These are phyloP conservation scores for Coelastrella sp. DNA, from an alignment of 139 green algal species.

Conservation along the genomic window DNA sequence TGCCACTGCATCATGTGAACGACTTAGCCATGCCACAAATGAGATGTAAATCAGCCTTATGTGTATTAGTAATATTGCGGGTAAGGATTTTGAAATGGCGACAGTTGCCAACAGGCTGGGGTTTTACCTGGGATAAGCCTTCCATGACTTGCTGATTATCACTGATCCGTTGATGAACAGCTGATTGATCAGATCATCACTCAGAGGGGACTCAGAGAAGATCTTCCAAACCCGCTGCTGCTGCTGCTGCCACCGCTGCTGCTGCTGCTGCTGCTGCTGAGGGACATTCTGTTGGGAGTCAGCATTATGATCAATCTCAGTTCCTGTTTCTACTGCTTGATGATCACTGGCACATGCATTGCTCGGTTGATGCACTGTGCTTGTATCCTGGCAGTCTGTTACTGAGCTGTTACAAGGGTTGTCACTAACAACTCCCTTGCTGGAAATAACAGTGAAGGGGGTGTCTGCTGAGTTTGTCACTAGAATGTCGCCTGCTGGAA, in stretches of 20 bases:
- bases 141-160: conserved; percentile 55
- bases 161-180: conserved; percentile 63
- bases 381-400: not conserved
- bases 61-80: not conserved
- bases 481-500: conserved; percentile 56
- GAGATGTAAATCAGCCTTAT: not conserved
- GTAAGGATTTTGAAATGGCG: not conserved
- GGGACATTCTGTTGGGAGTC: too few relatives aligned
- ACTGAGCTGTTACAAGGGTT: not conserved
- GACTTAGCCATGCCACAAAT: too few relatives aligned
- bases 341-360: not conserved
- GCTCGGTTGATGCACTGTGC: not conserved
- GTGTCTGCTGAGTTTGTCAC: conserved; percentile 55
- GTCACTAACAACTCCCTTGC: not conserved
- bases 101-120: not conserved
- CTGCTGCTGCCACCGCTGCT: conserved; percentile 15
- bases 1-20: too few relatives aligned
- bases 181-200: conserved; percentile 30
- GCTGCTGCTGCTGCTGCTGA: conserved; percentile 26
- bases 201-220: conserved; percentile 64
- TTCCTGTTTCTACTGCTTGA: conserved; percentile 4
- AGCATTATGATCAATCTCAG: too few relatives aligned
- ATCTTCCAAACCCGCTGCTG: conserved; percentile 57
- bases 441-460: conserved; percentile 55
- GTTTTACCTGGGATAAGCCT: conserved; percentile 63